A percentile compares a stretch with the other conserved stretches of the same genome.
phyloP scores from a whole-genome alignment of 495 filamentous ascomycete species.

The Margaritispora aquatica region DNA sequence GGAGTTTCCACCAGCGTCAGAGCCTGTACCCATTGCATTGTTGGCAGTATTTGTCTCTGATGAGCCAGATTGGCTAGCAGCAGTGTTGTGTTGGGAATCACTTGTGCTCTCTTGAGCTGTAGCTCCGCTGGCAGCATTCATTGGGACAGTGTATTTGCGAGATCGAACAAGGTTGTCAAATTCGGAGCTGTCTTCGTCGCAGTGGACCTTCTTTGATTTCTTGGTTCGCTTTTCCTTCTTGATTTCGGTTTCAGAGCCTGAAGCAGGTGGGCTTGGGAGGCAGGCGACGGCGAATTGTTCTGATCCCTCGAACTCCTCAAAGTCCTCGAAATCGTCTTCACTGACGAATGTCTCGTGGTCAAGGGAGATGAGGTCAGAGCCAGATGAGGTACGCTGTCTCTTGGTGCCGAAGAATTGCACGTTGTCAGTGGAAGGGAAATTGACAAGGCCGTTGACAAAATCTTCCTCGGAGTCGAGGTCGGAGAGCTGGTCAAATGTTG shows the following conservation, averaged over 20 bases:
- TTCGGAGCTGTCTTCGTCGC: slow-evolving; percentile 32
- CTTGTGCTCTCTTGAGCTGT: slow-evolving; percentile 29
- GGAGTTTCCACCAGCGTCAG: slow-evolving; percentile 19
- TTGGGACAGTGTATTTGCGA: slow-evolving; percentile 34
- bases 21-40: slow-evolving; percentile 27
- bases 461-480: slow-evolving; percentile 93
- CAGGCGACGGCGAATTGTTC: slow-evolving; percentile 49
- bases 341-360: slow-evolving; percentile 71
- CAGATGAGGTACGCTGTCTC: slow-evolving; percentile 66
- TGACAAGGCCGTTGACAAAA: slow-evolving; percentile 70
- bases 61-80: slow-evolving; percentile 31
- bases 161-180: slow-evolving; percentile 31
- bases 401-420: slow-evolving; percentile 65
- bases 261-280: slow-evolving; percentile 40
- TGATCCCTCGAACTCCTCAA: slow-evolving; percentile 48
- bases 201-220: slow-evolving; percentile 39
- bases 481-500: slow-evolving; percentile 76
- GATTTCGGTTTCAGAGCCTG: slow-evolving; percentile 37
- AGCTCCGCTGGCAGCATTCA: slow-evolving; percentile 37
- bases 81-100: slow-evolving; percentile 29
- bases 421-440: slow-evolving; percentile 56
- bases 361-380: slow-evolving; percentile 38
- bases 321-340: slow-evolving; percentile 71
- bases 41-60: slow-evolving; percentile 31
- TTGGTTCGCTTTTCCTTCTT: slow-evolving; percentile 60